A percentile compares a stretch with the other conserved stretches of the same genome.
Conservation (phyloP, 1,139 yeast genomes). For the Yamadazyma diddensiae region DNA sequence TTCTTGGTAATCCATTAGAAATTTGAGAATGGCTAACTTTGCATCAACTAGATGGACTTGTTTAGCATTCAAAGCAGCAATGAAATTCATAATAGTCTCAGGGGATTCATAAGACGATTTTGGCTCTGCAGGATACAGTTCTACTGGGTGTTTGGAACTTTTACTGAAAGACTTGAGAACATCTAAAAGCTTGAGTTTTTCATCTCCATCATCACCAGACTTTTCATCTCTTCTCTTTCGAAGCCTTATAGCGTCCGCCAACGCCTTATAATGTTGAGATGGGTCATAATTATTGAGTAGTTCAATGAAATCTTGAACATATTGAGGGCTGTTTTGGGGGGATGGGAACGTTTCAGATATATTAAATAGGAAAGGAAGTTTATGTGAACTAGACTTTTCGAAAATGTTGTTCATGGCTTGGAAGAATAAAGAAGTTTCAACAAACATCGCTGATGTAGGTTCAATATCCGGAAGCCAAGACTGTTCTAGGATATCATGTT, state of each 20-base stretch:
- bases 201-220: conserved; percentile 22
- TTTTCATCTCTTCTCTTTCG: conserved; percentile 8
- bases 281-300: conserved; percentile 25
- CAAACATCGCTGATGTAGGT: conserved; percentile 21
- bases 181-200: conserved; percentile 34
- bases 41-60: conserved; percentile 17
- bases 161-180: conserved; percentile 37
- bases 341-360: conserved; percentile 18
- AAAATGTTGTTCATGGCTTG: conserved; percentile 19
- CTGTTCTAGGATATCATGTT: conserved; percentile 17
- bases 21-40: conserved; percentile 41
- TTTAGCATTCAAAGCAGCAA: conserved; percentile 11
- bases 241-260: conserved; percentile 13
- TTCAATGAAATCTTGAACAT: conserved; percentile 24
- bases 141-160: conserved; percentile 4
- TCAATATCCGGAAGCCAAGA: conserved; percentile 17
- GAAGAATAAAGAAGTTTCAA: conserved; percentile 24
- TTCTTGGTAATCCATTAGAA: conserved; percentile 26
- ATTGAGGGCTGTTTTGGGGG: conserved; percentile 6
- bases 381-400: conserved; percentile 3
- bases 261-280: conserved; percentile 10
- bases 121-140: conserved; percentile 4
- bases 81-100: conserved; percentile 5
- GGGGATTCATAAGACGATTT: not conserved
- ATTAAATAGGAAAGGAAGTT: conserved; percentile 13